These are phyloP conservation scores for Wickerhamiella domercqiae DNA, from an alignment of 805 yeast genomes.

Conservation along the genomic window DNA sequence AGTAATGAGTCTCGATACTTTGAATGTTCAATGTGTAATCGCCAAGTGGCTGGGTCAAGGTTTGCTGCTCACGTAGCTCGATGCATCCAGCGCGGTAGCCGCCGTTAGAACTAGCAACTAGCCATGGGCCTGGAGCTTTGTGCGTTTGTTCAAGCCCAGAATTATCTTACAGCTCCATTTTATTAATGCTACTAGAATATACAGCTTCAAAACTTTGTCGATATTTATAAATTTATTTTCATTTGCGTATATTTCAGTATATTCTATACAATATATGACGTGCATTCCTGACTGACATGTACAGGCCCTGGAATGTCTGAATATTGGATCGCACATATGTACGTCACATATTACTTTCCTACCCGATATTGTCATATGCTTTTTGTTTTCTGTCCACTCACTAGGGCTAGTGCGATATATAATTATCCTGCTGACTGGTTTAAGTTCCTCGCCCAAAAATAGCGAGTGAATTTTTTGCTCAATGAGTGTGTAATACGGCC, in stretches of 20 bases:
- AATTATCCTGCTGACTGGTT: too few relatives aligned
- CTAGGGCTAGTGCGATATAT: too few relatives aligned
- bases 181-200: neutral
- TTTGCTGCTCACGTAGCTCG: constrained; percentile 89
- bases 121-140: neutral
- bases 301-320: too few relatives aligned
- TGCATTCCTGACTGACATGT: too few relatives aligned
- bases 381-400: too few relatives aligned
- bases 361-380: too few relatives aligned
- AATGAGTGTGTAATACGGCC: too few relatives aligned
- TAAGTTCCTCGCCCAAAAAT: too few relatives aligned
- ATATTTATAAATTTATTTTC: neutral
- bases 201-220: neutral
- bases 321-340: too few relatives aligned
- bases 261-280: too few relatives aligned
- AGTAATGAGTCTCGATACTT: constrained; percentile 47
- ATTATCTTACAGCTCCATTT: neutral
- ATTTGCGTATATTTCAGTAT: neutral
- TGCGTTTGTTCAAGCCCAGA: neutral
- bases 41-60: constrained; percentile 80
- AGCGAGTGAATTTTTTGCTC: too few relatives aligned
- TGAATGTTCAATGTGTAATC: constrained; percentile 62
- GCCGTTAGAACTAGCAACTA: constrained; percentile 1
- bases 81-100: constrained; percentile 51
- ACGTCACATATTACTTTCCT: too few relatives aligned